Evolutionary conservation across 108 stramenopile species (phyloP).

Genomic region (Pseudonitzschia multiseries): DNA sequence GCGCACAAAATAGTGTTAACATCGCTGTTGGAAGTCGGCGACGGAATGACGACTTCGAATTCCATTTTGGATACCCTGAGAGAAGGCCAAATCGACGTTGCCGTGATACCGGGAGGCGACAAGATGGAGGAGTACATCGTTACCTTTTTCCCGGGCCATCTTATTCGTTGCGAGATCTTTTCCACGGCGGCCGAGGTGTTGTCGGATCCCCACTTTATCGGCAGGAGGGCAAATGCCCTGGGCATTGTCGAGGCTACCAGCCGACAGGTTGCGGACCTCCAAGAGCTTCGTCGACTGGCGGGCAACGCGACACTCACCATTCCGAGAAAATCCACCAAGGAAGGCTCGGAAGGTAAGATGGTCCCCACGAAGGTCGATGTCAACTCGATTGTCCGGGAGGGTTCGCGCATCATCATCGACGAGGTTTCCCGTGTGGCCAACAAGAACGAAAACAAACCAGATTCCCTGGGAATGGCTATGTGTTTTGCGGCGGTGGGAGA

Average conservation of each 20-base stretch:
- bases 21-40: conserved; percentile 47
- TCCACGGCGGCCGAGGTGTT: conserved; percentile 65
- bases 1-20: conserved; percentile 49
- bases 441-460: conserved; percentile 46
- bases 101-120: conserved; percentile 49
- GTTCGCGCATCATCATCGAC: conserved; percentile 67
- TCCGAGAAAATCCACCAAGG: neutral
- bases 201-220: conserved; percentile 61
- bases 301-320: conserved; percentile 32
- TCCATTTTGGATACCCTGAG: conserved; percentile 40
- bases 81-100: conserved; percentile 42
- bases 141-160: conserved; percentile 71
- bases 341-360: neutral
- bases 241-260: conserved; percentile 80
- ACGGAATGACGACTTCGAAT: conserved; percentile 32
- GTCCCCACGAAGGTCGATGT: conserved; percentile 47
- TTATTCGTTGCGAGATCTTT: conserved; percentile 63
- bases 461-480: conserved; percentile 70
- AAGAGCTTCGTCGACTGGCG: conserved; percentile 64
- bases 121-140: conserved; percentile 83
- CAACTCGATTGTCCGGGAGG: conserved; percentile 67
- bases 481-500: conserved; percentile 86
- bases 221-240: conserved; percentile 64
- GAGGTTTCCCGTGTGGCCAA: conserved; percentile 56
- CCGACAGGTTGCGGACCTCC: conserved; percentile 77